These are phyloP conservation scores for Rutstroemia sydowiana DNA, from an alignment of 2,329 filamentous ascomycete genomes.

Conservation along the genomic window DNA sequence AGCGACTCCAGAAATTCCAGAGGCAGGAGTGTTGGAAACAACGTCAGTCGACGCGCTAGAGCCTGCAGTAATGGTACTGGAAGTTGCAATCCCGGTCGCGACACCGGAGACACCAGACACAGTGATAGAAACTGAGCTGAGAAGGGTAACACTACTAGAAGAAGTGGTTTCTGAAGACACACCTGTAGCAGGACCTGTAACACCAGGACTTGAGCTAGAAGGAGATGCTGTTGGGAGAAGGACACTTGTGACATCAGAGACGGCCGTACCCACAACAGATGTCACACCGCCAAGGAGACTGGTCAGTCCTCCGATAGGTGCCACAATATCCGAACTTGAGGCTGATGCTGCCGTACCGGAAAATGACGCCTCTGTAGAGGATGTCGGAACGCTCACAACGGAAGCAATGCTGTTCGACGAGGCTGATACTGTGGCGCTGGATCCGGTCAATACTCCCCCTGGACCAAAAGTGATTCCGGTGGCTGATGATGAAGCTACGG, in stretches of 20 bases:
- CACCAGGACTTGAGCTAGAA: neutral
- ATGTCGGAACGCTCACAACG: conserved; percentile 10
- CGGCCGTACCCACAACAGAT: neutral
- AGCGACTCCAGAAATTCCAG: too few relatives aligned
- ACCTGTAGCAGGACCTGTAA: neutral
- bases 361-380: conserved; percentile 13
- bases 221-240: neutral
- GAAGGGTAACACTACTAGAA: too few relatives aligned
- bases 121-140: neutral
- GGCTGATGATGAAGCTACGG: conserved; percentile 11
- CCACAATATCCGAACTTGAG: neutral
- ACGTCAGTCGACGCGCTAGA: too few relatives aligned
- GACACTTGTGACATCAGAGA: conserved; percentile 8
- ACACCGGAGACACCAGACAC: neutral
- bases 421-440: conserved; percentile 1
- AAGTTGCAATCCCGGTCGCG: neutral
- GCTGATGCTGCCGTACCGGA: conserved; percentile 12
- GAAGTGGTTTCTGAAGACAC: conserved; percentile 1
- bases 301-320: neutral
- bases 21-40: too few relatives aligned
- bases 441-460: conserved; percentile 22
- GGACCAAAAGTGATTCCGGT: conserved; percentile 27
- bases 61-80: neutral
- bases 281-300: conserved; percentile 1
- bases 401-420: conserved; percentile 6